These are phyloP conservation scores for Lachnellula cervina DNA, from an alignment of 2,329 filamentous ascomycete genomes.

Conservation along the genomic window DNA sequence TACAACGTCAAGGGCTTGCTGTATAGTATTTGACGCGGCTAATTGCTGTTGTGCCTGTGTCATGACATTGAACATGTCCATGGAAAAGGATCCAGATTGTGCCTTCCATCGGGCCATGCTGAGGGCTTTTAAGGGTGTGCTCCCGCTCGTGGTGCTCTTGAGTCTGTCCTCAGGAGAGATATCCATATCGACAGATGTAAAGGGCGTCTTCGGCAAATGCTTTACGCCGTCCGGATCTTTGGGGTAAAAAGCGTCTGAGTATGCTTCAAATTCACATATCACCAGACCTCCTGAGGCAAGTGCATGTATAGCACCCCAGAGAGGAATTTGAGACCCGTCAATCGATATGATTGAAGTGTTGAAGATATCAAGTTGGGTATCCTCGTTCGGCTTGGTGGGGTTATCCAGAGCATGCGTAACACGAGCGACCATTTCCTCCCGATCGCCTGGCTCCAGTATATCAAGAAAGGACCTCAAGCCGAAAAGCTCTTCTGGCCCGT, in stretches of 20 bases:
- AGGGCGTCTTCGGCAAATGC: constrained; percentile 10
- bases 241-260: constrained; percentile 16
- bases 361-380: constrained; percentile 21
- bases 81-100: constrained; percentile 12
- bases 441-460: constrained; percentile 13
- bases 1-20: constrained; percentile 18
- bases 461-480: constrained; percentile 18
- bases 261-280: constrained; percentile 24
- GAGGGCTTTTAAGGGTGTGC: constrained; percentile 16
- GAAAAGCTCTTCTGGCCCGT: constrained; percentile 22
- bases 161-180: constrained; percentile 13
- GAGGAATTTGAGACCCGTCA: constrained; percentile 5
- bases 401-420: constrained; percentile 15
- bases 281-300: constrained; percentile 14
- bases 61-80: constrained; percentile 25
- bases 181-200: constrained; percentile 8
- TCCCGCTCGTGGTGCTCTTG: constrained; percentile 19
- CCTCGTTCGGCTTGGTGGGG: background rate
- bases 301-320: constrained; percentile 25
- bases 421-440: constrained; percentile 17
- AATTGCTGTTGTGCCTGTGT: constrained; percentile 21
- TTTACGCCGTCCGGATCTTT: constrained; percentile 7
- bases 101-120: constrained; percentile 15
- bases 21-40: constrained; percentile 8
- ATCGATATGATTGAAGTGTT: constrained; percentile 6